A percentile compares a stretch with the other conserved stretches of the same genome.
phyloP scores from a whole-genome alignment of 371 early-diverging fungal species.

The Apophysomyces sp. region DNA sequence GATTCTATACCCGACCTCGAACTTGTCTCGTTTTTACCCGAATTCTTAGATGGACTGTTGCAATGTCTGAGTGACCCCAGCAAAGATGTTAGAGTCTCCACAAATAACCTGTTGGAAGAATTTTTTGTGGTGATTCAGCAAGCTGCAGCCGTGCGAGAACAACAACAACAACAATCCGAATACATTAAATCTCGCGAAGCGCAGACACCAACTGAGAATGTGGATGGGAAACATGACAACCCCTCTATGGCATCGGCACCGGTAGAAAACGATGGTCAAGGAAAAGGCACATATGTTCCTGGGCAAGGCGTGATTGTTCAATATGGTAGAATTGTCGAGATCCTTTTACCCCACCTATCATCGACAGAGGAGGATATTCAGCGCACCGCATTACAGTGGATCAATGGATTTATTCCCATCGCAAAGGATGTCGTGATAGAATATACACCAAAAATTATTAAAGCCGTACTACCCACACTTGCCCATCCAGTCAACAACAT shows the following conservation, averaged over 20 bases:
- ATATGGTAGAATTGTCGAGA: constrained; percentile 74
- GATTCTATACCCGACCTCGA: constrained; percentile 90
- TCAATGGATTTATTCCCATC: constrained; percentile 75
- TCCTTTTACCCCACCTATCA: constrained; percentile 74
- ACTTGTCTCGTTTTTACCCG: constrained; percentile 81
- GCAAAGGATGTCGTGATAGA: constrained; percentile 78
- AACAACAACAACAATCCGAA: constrained; percentile 3
- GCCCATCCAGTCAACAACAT: constrained; percentile 68
- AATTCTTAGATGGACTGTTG: constrained; percentile 86
- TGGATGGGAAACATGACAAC: not conserved
- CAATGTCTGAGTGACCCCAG: constrained; percentile 83
- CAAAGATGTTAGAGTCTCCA: constrained; percentile 77
- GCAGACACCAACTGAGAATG: not conserved
- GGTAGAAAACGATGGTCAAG: constrained; percentile 28
- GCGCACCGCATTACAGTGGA: constrained; percentile 82
- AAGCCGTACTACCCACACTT: constrained; percentile 75
- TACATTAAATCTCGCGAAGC: not conserved
- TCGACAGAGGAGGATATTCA: constrained; percentile 85
- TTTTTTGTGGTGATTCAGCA: constrained; percentile 81
- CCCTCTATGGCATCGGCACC: not conserved
- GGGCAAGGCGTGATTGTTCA: constrained; percentile 75
- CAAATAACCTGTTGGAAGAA: constrained; percentile 66
- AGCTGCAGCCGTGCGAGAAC: constrained; percentile 63
- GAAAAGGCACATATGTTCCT: constrained; percentile 59
- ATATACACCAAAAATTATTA: constrained; percentile 71